These are phyloP conservation scores for peach (Prunus persica) DNA, from an alignment of 306 rosid genomes.

Conservation along the genomic window DNA sequence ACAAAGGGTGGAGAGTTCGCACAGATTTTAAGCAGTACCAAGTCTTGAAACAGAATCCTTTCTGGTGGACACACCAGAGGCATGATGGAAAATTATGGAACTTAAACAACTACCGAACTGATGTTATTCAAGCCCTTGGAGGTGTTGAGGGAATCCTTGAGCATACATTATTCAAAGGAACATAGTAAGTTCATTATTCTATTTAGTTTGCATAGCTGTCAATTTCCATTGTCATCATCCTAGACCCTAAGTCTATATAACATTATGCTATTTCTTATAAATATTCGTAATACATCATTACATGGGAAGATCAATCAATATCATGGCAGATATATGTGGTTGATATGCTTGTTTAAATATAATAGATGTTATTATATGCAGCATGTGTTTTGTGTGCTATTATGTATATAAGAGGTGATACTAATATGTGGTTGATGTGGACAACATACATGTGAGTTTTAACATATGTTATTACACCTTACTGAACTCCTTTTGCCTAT, in stretches of 20 bases:
- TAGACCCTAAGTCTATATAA: background rate
- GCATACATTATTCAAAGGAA: constrained; percentile 96
- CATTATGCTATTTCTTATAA: background rate
- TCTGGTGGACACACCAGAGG: constrained; percentile 99
- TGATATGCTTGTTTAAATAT: too few species aligned
- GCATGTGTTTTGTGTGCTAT: background rate
- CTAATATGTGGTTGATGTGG: background rate
- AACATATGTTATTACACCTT: background rate
- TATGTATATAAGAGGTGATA: background rate
- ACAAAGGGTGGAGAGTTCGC: constrained; percentile 99
- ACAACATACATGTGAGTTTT: background rate
- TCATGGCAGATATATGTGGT: background rate
- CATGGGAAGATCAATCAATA: background rate
- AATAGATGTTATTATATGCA: background rate
- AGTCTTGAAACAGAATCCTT: constrained; percentile 94
- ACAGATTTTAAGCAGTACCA: constrained; percentile 98
- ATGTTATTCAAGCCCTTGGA: constrained; percentile 99
- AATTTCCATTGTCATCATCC: background rate
- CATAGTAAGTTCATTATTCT: constrained; percentile 63
- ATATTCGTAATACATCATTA: background rate
- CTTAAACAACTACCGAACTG: constrained; percentile 95
- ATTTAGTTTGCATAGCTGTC: background rate
- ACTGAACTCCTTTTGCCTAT: constrained; percentile 21
- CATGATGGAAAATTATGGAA: constrained; percentile 98
- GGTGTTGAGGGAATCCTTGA: constrained; percentile 99